A percentile compares a stretch with the other conserved stretches of the same genome.
These are phyloP conservation scores for Cadophora luteo-olivacea DNA, from an alignment of 2,329 filamentous ascomycete species.

Conservation along the genomic window DNA sequence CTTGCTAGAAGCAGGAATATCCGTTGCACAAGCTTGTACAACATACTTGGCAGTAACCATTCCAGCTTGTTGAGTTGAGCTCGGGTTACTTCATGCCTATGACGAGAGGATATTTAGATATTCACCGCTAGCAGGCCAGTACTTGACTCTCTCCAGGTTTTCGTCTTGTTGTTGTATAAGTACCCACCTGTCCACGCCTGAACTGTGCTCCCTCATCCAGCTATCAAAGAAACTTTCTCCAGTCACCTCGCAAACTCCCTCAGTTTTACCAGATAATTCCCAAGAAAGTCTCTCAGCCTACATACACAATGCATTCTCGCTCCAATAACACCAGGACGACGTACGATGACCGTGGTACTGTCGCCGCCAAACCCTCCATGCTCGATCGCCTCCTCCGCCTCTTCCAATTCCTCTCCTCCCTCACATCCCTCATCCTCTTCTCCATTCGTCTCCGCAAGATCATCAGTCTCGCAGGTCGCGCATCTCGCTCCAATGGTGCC, in stretches of 20 bases:
- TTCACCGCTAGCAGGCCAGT: background rate
- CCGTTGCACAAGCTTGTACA: no score
- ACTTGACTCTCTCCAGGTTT: background rate
- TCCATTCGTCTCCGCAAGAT: slow-evolving; percentile 50
- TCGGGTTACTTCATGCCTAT: background rate
- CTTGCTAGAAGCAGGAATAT: no score
- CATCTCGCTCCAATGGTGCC: slow-evolving; percentile 47
- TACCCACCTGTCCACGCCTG: background rate
- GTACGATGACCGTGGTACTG: slow-evolving; percentile 2
- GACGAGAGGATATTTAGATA: background rate
- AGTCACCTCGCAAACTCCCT: background rate
- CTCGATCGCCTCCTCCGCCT: slow-evolving; percentile 25
- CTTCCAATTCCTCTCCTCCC: slow-evolving; percentile 52
- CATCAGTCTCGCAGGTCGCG: slow-evolving; percentile 46
- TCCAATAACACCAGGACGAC: slow-evolving; percentile 6
- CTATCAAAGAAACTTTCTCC: background rate
- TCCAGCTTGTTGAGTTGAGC: background rate
- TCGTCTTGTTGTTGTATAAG: background rate
- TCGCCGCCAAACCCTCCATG: slow-evolving; percentile 15
- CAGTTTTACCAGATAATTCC: background rate
- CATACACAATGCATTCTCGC: slow-evolving; percentile 15
- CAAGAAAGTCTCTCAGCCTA: background rate
- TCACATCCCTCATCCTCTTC: slow-evolving; percentile 52
- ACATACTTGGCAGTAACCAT: background rate
- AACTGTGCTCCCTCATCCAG: background rate